phyloP scores from a whole-genome alignment of 257 asterid genomes.

The Plantago elongata region DNA sequence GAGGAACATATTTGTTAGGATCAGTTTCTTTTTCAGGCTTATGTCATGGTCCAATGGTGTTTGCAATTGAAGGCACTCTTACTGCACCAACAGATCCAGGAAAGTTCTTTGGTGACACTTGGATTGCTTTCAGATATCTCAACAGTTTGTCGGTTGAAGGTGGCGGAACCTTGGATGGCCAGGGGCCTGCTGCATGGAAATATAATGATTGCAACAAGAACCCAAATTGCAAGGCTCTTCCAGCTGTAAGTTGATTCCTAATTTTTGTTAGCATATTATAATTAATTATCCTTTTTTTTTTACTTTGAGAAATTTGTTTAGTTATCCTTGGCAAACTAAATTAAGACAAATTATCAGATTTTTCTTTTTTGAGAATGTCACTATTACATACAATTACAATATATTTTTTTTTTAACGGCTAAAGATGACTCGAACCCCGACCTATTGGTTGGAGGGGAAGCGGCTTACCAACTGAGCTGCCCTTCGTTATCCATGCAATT shows the following conservation, averaged over 20 bases:
- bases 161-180: slow-evolving; percentile 60
- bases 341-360: too few species aligned
- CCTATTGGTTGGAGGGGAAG: too few species aligned
- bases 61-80: slow-evolving; percentile 33
- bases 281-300: neutral
- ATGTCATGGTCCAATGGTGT: slow-evolving; percentile 38
- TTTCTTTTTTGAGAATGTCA: too few species aligned
- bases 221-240: slow-evolving; percentile 37
- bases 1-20: slow-evolving; percentile 42
- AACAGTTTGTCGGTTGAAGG: slow-evolving; percentile 35
- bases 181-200: slow-evolving; percentile 51
- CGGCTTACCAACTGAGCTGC: too few species aligned
- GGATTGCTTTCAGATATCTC: slow-evolving; percentile 53
- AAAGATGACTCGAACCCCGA: too few species aligned
- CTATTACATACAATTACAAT: too few species aligned
- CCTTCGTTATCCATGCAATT: too few species aligned
- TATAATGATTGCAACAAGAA: slow-evolving; percentile 46
- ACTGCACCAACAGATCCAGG: slow-evolving; percentile 31
- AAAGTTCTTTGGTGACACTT: slow-evolving; percentile 32
- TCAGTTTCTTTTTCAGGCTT: slow-evolving; percentile 43
- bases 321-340: too few species aligned
- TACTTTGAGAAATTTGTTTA: neutral
- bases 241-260: slow-evolving; percentile 30
- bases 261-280: too few species aligned
- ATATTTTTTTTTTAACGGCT: too few species aligned